Percentiles rank a stretch among this genome's conserved stretches.
These are phyloP conservation scores for Trichomonas gallinae DNA, from an alignment of 208 protist genomes.

Conservation along the genomic window DNA sequence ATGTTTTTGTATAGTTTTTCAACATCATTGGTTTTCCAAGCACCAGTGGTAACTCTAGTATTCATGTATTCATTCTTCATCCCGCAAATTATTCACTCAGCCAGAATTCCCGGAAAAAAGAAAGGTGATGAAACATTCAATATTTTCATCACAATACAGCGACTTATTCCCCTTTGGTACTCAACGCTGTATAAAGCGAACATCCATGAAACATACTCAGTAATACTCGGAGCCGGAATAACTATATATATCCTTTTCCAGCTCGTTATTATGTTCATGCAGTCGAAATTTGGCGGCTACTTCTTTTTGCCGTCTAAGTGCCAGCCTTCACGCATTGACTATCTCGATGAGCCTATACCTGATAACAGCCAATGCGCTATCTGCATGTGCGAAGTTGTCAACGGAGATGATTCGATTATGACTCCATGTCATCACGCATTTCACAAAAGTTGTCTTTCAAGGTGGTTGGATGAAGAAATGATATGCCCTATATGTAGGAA, in stretches of 20 bases:
- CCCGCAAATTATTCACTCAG: background rate
- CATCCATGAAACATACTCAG: background rate
- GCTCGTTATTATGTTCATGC: background rate
- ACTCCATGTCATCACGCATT: background rate
- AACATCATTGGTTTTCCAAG: background rate
- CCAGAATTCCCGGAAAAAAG: background rate
- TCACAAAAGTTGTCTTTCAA: background rate
- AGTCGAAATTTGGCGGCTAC: background rate
- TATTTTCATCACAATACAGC: background rate
- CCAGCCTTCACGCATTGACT: background rate
- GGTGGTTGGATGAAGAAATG: conserved; percentile 2
- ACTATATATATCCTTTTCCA: background rate
- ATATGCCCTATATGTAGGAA: background rate
- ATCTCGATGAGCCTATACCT: background rate
- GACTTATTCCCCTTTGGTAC: background rate
- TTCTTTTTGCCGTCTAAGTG: background rate
- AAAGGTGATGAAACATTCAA: background rate
- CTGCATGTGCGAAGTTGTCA: background rate
- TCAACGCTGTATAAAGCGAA: background rate
- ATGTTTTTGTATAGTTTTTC: background rate
- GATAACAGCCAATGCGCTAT: background rate
- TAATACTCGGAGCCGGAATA: background rate
- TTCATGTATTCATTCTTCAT: background rate
- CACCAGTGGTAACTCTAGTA: background rate
- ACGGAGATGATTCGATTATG: background rate